Base-by-base conservation (phyloP, 163 green algal genomes). In the Chlorella variabilis region DNA sequence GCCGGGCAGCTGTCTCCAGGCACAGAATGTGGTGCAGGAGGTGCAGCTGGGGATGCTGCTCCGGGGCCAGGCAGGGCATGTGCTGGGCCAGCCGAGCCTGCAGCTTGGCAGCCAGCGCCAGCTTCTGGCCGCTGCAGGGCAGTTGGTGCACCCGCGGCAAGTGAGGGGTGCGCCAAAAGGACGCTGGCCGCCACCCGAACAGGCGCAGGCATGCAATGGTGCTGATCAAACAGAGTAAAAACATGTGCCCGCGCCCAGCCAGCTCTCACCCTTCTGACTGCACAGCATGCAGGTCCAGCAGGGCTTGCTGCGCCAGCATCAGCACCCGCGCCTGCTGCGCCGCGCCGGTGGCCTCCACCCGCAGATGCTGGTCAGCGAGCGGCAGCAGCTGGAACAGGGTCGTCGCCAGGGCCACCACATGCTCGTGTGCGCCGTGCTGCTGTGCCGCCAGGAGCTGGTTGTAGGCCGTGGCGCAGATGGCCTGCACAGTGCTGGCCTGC, bases 261-360 rank as follows among this genome's bases (percentile, higher is more conserved):
- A 80, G 54, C 56, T 80, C 1, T 73, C 49, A 1, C 54, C n/a
- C 63, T 76, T 4, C 63, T 75, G 23, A 18, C 69, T 34, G 29
- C n/a, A n/a, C n/a, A n/a, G n/a, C n/a, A n/a, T 68, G 56, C 45
- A 78, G 36, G 39, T 70, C 71, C 34, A 85, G 56, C 73, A 85
- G 69, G 7, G 49, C 49, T 58, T 85, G 80, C 1, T 39, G 11
- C 1, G 80, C 80, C 36, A 80, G 54, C 62, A 85, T 42, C 48
- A 85, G 69, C 27, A 71, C 66, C 25, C 36, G 23, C 6, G 62
- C 76, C 62, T 85, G 80, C 62, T 74, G 21, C 0, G 31, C 71
- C 23, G 27, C 54, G 4, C 48, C 25, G 2, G 36, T n/a, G 5
- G 33, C 21, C 6, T 73, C 48, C 5, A 2, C 29, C 7, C 34